Base-by-base conservation (phyloP, 495 filamentous ascomycete species). In the Podospora didyma region DNA sequence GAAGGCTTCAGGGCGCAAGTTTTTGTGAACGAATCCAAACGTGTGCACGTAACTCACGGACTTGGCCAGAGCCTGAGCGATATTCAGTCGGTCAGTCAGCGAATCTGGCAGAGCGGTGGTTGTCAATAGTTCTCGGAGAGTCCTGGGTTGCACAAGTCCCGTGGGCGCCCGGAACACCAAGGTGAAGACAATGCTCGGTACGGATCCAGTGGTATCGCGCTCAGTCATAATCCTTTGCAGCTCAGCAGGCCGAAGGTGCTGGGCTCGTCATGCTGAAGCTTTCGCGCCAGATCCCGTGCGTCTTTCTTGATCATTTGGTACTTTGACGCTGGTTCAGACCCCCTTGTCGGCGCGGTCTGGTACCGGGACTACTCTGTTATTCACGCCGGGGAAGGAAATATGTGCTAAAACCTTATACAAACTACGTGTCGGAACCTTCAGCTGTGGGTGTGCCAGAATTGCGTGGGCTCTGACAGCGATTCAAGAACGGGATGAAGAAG, bases 1-100 rank as follows among this genome's bases (percentile, higher is more conserved):
- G 20, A 83, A 59, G 6, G 69, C 79, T 53, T 86, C 81, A 1
- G 82, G 82, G 0, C 79, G 69, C 37, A 86, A 70, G 58, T 75
- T 82, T 63, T 84, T 85, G 66, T 86, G 82, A 12, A 85, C 80
- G 45, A 84, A 77, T 26, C 70, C 69, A 34, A 67, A 69, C 2
- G 69, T 70, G 59, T 86, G 82, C 1, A 84, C 67, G 59, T 71
- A 84, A 58, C 59, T 68, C n/a, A 83, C 69, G 0, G 75, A 68
- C 39, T 60, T 62, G 19, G 77, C 75, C 7, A 84, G 44, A 42
- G 73, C 62, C 41, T 63, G 69, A n/a, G 79, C 81, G 16, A 83
- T 59, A 17, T 57, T n/a, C n/a, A 65, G 19, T 5, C 53, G 52
- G 17, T 37, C 14, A 0, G 62, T 44, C 5, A 64, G 51, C 22